These are phyloP conservation scores for Dothideomycetidae sp. DNA, from an alignment of 2,329 filamentous ascomycete genomes.

Conservation along the genomic window DNA sequence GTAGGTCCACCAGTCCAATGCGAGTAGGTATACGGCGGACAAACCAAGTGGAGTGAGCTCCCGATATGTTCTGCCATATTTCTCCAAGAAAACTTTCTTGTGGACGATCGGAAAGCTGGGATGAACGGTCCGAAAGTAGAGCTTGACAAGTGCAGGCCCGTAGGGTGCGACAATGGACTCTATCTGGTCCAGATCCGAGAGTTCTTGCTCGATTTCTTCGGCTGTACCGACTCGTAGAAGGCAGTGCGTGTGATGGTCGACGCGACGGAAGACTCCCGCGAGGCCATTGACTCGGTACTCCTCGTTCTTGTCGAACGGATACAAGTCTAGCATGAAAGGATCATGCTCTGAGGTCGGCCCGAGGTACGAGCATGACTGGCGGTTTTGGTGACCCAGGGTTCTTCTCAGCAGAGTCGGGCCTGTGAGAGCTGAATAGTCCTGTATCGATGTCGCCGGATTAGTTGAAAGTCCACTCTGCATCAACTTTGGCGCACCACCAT, in stretches of 20 bases:
- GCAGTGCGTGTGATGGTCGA: constrained; percentile 24
- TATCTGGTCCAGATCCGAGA: constrained; percentile 49
- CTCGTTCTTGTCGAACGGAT: not conserved
- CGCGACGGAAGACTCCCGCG: constrained; percentile 7
- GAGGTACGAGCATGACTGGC: constrained; percentile 3
- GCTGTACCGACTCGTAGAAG: constrained; percentile 51
- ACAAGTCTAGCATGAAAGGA: constrained; percentile 7
- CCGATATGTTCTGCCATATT: constrained; percentile 42
- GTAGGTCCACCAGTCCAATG: constrained; percentile 47
- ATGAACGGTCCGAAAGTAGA: constrained; percentile 56
- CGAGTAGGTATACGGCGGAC: constrained; percentile 48
- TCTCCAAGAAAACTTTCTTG: constrained; percentile 48
- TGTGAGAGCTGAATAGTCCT: constrained; percentile 58
- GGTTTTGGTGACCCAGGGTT: constrained; percentile 32
- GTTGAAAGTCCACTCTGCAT: constrained; percentile 2
- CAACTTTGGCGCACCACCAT: constrained; percentile 1
- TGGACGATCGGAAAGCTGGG: constrained; percentile 45
- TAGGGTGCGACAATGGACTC: constrained; percentile 57
- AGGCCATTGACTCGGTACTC: not conserved
- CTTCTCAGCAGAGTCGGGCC: constrained; percentile 52
- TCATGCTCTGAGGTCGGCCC: constrained; percentile 3
- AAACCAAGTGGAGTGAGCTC: constrained; percentile 46
- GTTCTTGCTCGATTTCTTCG: constrained; percentile 15
- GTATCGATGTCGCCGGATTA: constrained; percentile 31
- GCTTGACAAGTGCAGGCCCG: constrained; percentile 53